phyloP scores from a whole-genome alignment of 164 flowering plant genomes.

The Berberis thunbergii region DNA sequence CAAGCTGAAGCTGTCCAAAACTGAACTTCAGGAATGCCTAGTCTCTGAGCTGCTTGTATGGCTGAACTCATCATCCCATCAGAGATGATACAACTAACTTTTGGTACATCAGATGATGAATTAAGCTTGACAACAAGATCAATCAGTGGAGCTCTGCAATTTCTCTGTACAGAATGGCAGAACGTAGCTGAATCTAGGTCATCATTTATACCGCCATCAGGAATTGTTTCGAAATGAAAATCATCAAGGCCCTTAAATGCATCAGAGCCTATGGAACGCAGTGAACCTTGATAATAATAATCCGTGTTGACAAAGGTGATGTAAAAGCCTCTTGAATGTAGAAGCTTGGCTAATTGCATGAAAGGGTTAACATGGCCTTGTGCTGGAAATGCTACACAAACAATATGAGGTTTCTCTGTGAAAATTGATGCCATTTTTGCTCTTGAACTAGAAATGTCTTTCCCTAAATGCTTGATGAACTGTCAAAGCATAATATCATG shows the following conservation, averaged over 20 bases:
- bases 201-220: conserved; percentile 39
- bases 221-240: conserved; percentile 37
- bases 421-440: no score
- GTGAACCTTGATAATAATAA: conserved; percentile 22
- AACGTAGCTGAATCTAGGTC: conserved; percentile 41
- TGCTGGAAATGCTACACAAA: conserved; percentile 35
- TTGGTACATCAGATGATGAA: conserved; percentile 16
- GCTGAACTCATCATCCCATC: conserved; percentile 46
- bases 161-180: conserved; percentile 17
- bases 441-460: no score
- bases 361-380: conserved; percentile 43
- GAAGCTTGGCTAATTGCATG: conserved; percentile 36
- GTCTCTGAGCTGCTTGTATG: conserved; percentile 29
- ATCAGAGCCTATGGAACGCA: conserved; percentile 29
- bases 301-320: conserved; percentile 28
- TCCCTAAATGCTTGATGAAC: no score
- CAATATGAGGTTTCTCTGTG: conserved; percentile 26
- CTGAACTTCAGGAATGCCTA: conserved; percentile 28
- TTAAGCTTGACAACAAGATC: conserved; percentile 23
- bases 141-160: conserved; percentile 24
- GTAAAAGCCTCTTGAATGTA: conserved; percentile 34
- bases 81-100: conserved; percentile 33
- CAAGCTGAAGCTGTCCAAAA: conserved; percentile 51
- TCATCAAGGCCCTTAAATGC: conserved; percentile 20
- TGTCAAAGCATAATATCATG: no score